phyloP scores from a whole-genome alignment of 305 asterid genomes.

The Striga hermonthica region DNA sequence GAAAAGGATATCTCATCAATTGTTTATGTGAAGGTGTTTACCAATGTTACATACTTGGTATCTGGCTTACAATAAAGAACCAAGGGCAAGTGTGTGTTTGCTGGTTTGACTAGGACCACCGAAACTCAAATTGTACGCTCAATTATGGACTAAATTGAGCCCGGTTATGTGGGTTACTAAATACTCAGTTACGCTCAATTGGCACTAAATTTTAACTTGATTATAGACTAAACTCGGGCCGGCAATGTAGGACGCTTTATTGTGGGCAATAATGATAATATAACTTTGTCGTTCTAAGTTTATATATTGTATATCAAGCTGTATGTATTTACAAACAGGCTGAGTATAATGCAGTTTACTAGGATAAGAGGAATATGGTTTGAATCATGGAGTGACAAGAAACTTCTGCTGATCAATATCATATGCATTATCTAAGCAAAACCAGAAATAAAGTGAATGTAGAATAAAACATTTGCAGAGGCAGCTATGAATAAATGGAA shows the following conservation, averaged over 20 bases:
- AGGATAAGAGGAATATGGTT: neutral
- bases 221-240: no score
- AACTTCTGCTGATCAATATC: conserved; percentile 6
- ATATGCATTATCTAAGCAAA: conserved; percentile 10
- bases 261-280: conserved; percentile 8
- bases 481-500: neutral
- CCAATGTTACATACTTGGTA: conserved; percentile 98
- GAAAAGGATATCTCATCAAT: no score
- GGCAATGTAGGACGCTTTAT: conserved; percentile 4
- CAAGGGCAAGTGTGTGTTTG: conserved; percentile 91
- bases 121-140: no score
- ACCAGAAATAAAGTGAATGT: neutral
- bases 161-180: no score
- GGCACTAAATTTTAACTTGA: no score
- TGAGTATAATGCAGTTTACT: neutral
- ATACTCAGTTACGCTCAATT: no score
- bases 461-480: neutral
- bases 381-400: neutral
- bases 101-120: conserved; percentile 69
- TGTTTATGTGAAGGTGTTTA: conserved; percentile 83
- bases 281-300: neutral
- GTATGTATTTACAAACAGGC: conserved; percentile 11
- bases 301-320: neutral
- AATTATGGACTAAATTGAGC: no score
- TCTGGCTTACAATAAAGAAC: conserved; percentile 81